Conservation (phyloP, 2,329 filamentous ascomycete genomes). For the Chrysoporthe puriensis region DNA sequence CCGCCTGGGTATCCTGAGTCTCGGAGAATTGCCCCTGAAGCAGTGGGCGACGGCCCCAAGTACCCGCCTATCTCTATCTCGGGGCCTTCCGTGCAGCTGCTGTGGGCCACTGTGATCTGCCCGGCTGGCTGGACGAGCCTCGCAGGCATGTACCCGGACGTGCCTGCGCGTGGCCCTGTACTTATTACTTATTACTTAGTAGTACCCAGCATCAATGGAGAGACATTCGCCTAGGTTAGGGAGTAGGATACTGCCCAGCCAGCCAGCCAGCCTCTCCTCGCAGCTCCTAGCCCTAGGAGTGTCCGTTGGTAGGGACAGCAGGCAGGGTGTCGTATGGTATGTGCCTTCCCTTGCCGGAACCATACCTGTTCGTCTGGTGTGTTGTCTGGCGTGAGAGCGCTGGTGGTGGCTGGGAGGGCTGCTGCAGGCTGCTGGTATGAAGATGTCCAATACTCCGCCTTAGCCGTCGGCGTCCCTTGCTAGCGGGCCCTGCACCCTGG, state of each 20-base stretch:
- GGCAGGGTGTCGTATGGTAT: neutral
- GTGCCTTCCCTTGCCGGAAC: too few species aligned
- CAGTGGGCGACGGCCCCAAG: neutral
- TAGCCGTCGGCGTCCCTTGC: neutral
- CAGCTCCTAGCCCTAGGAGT: neutral
- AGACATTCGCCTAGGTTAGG: neutral
- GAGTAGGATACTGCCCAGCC: neutral
- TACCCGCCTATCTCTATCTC: neutral
- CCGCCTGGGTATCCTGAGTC: neutral
- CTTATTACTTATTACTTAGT: too few species aligned
- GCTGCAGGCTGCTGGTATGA: neutral
- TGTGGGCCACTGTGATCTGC: slow-evolving; percentile 5
- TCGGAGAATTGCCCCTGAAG: neutral
- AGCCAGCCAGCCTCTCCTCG: neutral
- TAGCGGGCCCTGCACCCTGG: neutral
- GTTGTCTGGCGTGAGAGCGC: neutral
- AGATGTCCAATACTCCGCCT: neutral
- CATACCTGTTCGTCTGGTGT: too few species aligned
- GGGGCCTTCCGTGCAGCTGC: neutral
- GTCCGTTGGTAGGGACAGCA: neutral
- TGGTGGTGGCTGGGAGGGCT: neutral
- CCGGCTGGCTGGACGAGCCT: neutral
- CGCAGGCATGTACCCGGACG: neutral
- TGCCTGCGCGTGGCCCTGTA: too few species aligned
- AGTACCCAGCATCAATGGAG: neutral